These are phyloP conservation scores for Stereocaulon alpinum DNA, from an alignment of 495 filamentous ascomycete species.

Conservation along the genomic window DNA sequence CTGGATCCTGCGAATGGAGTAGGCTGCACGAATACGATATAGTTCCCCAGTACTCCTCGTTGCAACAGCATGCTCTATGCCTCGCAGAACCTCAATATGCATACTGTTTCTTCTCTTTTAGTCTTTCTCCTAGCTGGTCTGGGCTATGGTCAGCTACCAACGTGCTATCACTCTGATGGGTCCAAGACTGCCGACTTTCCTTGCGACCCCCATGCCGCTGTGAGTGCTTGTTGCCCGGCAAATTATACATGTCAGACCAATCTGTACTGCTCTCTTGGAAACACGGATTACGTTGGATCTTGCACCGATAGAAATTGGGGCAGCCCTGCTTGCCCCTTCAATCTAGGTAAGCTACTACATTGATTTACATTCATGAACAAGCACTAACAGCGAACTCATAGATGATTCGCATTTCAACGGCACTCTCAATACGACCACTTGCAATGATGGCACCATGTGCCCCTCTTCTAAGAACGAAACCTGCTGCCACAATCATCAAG, in stretches of 20 bases:
- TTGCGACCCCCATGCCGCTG: background rate
- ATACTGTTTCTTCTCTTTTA: too few species aligned
- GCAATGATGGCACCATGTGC: background rate
- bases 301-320: slow-evolving; percentile 2
- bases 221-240: background rate
- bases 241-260: background rate
- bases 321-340: slow-evolving; percentile 1
- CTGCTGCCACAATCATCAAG: background rate
- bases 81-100: too few species aligned
- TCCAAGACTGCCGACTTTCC: background rate
- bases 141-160: background rate
- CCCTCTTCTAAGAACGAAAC: background rate
- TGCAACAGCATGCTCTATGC: too few species aligned
- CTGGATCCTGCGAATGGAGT: too few species aligned
- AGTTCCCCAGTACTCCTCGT: too few species aligned
- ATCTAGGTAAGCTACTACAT: background rate
- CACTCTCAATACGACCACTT: background rate
- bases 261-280: background rate
- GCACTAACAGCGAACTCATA: background rate
- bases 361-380: background rate
- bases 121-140: background rate
- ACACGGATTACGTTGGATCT: background rate
- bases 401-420: background rate
- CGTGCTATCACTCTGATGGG: background rate
- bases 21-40: too few species aligned